Evolutionary conservation across 768 basidiomycete species (phyloP).

Genomic region (Xerocomellus intermedius): DNA sequence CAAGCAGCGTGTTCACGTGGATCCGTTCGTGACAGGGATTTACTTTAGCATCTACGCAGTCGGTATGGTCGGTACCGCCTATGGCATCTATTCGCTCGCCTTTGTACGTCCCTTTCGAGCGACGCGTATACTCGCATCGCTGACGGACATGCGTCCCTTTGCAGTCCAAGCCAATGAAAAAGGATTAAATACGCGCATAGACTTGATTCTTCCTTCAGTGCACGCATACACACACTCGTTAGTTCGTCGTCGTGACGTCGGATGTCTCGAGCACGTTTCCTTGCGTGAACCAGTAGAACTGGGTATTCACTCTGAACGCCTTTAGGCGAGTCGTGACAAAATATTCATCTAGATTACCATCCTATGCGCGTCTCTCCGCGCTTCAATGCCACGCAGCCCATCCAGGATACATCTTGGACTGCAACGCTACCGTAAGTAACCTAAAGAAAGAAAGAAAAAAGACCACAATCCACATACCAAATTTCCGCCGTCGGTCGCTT

Average conservation of each 20-base stretch:
- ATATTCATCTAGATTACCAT: not conserved
- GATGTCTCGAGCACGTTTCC: not conserved
- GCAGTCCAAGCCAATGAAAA: conserved; percentile 33
- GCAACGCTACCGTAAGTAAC: conserved; percentile 10
- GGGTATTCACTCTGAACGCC: not conserved
- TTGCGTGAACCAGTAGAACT: not conserved
- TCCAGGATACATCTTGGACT: conserved; percentile 90
- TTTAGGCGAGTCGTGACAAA: not conserved
- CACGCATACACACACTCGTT: conserved; percentile 12
- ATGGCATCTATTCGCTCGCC: conserved; percentile 47
- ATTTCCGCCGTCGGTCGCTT: conserved; percentile 74
- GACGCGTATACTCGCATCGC: not conserved
- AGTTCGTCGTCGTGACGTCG: conserved; percentile 5
- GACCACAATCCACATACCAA: conserved; percentile 45
- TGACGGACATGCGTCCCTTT: not conserved
- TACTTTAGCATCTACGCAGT: conserved; percentile 54
- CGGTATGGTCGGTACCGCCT: conserved; percentile 54
- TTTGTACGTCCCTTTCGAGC: conserved; percentile 35
- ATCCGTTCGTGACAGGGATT: conserved; percentile 40
- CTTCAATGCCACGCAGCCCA: conserved; percentile 80
- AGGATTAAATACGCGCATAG: conserved; percentile 21
- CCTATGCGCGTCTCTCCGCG: not conserved
- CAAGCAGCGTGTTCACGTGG: not conserved
- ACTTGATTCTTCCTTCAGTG: conserved; percentile 15
- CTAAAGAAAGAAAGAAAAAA: not conserved